Conservation (phyloP, 73 alveolate species). For the Stentor roeselii region DNA sequence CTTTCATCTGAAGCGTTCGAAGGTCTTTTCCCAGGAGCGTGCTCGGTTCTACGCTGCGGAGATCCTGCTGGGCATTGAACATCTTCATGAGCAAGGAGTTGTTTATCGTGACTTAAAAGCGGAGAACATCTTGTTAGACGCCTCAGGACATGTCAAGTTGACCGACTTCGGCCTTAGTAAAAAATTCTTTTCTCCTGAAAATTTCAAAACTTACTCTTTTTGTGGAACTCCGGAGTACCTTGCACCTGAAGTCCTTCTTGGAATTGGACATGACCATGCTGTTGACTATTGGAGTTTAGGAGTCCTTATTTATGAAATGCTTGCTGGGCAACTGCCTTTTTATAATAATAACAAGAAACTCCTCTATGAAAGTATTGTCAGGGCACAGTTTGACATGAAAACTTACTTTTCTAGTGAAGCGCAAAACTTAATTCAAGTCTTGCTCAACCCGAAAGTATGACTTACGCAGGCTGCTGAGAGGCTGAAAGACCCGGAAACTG, state of each 20-base stretch:
- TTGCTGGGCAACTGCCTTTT: conserved; percentile 56
- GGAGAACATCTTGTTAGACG: conserved; percentile 78
- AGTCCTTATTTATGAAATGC: conserved; percentile 49
- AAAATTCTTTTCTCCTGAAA: conserved; percentile 34
- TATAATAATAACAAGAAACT: conserved; percentile 34
- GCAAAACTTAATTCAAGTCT: neutral
- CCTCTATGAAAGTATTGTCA: neutral
- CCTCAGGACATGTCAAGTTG: conserved; percentile 69
- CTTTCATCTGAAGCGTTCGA: conserved; percentile 65
- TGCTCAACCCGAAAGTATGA: neutral
- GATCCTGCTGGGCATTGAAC: conserved; percentile 69
- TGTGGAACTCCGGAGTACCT: conserved; percentile 36
- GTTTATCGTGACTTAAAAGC: conserved; percentile 82
- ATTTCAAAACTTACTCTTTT: neutral
- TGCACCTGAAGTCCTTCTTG: conserved; percentile 33
- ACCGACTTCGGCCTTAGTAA: conserved; percentile 85
- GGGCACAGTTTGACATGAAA: neutral
- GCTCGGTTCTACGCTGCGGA: conserved; percentile 74
- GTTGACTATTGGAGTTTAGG: conserved; percentile 61
- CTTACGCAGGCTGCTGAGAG: neutral
- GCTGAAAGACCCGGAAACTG: neutral
- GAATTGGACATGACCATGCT: conserved; percentile 52
- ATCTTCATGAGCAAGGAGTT: conserved; percentile 62
- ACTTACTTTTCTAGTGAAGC: neutral
- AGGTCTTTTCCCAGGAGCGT: conserved; percentile 58